Base-by-base conservation (phyloP, 2,329 filamentous ascomycete genomes). In the Fragosphaeria purpurea region DNA sequence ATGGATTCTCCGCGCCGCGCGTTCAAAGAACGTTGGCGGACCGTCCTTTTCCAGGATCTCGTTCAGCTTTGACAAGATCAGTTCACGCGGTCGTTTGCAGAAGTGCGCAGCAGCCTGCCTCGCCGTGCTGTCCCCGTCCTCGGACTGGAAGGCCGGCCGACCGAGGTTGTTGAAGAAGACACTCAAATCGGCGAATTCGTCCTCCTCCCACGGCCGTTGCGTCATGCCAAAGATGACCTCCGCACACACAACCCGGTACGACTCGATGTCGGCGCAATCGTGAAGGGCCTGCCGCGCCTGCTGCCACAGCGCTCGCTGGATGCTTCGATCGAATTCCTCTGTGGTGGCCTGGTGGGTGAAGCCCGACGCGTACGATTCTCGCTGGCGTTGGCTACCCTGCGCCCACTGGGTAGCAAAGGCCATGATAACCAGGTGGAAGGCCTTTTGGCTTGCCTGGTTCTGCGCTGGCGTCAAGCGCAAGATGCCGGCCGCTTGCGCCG, bases 341-440 rank as follows among this genome's bases (percentile, higher is more conserved):
- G 55, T 54, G 7, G 62, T n/a, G 43, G 35, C 44, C n/a, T 33
- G n/a, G 44, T 35, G 57, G 12, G 50, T 52, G 11, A 52, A 55
- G 47, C 52, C 52, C 7, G 43, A 5, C 7, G 31, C n/a, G 45
- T 58, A 59, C 42, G 50, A 39, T 47, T 61, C 53, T 34, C 58
- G 53, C 46, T 55, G 54, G 35, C 65, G 57, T 10, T 52, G 56
- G 31, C 67, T 67, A 5, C 61, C 61, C 44, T 71, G 69, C 0
- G 69, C 63, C 71, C 75, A 76, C 54, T 77, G 74, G 1, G 73
- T 70, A 4, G 74, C 71, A 58, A 77, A 77, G 0, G 75, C 70
- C 64, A 76, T 71, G 45, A 77, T 74, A 3, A 68, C 67, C 4
- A 72, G 59, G 47, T 76, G 69, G 8, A 78, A 58, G 2, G 74